Conservation (phyloP, 208 protist species). For the Crithidia sp. region DNA sequence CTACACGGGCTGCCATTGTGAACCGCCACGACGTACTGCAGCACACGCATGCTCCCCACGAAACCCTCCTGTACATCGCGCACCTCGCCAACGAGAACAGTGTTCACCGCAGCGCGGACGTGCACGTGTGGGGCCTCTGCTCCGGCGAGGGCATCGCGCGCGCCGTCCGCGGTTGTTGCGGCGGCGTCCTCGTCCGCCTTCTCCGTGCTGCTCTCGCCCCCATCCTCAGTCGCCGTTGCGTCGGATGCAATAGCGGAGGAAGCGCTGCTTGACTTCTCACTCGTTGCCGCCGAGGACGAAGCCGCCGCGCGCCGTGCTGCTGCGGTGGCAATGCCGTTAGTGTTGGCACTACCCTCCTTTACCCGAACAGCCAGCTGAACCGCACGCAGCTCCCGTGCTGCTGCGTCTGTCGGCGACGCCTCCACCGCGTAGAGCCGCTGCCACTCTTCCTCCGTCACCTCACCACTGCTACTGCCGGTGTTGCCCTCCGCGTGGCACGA, state of each 20-base stretch:
- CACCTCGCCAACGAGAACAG: constrained; percentile 62
- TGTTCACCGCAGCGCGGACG: constrained; percentile 61
- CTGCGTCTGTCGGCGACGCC: constrained; percentile 4
- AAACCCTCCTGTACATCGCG: constrained; percentile 78
- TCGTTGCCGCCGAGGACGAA: background rate
- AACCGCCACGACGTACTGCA: constrained; percentile 76
- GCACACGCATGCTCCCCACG: constrained; percentile 41
- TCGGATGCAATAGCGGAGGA: background rate
- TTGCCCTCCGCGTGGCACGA: constrained; percentile 21
- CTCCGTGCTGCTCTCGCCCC: background rate
- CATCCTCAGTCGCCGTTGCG: background rate
- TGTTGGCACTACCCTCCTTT: background rate
- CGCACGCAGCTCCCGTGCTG: constrained; percentile 11
- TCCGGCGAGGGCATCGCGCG: background rate
- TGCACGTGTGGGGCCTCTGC: constrained; percentile 50
- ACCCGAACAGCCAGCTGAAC: constrained; percentile 11
- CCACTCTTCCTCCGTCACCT: constrained; percentile 47
- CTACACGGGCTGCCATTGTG: background rate
- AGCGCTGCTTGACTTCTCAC: background rate
- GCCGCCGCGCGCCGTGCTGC: background rate
- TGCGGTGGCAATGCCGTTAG: background rate
- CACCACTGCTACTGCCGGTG: background rate
- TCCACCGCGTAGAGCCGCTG: constrained; percentile 36
- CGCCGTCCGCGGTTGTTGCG: background rate
- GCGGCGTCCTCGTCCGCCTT: background rate